A percentile compares a stretch with the other conserved stretches of the same genome.
phyloP scores from a whole-genome alignment of 805 yeast genomes.

The Sugiyamaella floridensis region DNA sequence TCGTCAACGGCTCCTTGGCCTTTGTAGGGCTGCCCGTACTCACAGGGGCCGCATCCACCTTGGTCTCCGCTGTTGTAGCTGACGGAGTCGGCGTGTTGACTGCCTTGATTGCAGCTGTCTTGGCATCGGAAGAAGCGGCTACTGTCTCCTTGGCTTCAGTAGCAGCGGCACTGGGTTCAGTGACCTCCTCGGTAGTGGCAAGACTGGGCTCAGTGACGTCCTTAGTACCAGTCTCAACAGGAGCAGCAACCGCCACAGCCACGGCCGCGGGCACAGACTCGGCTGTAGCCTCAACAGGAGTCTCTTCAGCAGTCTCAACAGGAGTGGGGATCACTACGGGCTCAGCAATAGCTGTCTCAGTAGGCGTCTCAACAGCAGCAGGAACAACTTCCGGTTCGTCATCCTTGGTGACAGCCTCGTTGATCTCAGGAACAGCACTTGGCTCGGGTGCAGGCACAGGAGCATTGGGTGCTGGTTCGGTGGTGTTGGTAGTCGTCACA shows the following conservation, averaged over 20 bases:
- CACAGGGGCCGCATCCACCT: neutral
- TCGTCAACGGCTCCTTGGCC: slow-evolving; percentile 1
- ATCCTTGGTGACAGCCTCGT: neutral
- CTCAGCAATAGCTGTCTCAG: neutral
- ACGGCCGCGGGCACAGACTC: neutral
- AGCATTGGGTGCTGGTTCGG: neutral
- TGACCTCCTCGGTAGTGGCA: neutral
- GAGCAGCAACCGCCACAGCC: neutral
- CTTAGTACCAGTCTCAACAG: neutral
- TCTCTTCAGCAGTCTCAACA: neutral
- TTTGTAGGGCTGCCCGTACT: neutral
- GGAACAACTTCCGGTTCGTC: slow-evolving; percentile 4
- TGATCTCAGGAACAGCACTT: neutral
- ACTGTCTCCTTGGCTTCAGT: neutral
- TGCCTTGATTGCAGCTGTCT: neutral
- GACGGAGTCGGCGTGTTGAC: neutral
- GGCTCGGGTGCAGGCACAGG: neutral
- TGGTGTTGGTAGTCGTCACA: neutral
- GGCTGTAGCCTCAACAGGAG: neutral
- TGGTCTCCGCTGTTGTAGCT: neutral
- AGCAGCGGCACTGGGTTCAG: neutral
- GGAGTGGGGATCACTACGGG: neutral
- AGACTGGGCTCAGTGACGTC: neutral
- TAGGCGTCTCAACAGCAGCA: slow-evolving; percentile 1
- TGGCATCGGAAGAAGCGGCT: neutral